These are phyloP conservation scores for Alternaria brassicae DNA, from an alignment of 2,329 filamentous ascomycete species.

Conservation along the genomic window DNA sequence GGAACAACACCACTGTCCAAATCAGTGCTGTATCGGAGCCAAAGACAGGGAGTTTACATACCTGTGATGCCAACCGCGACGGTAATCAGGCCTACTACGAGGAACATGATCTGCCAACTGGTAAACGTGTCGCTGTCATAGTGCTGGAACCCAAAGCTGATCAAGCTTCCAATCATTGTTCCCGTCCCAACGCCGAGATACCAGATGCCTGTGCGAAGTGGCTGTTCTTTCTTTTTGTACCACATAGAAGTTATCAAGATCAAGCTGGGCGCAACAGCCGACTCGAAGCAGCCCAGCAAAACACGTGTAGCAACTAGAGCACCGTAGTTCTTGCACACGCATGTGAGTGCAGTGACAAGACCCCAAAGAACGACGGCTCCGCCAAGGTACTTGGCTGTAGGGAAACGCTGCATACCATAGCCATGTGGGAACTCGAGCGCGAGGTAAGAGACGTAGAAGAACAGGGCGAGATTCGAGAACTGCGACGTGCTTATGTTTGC, in stretches of 20 bases:
- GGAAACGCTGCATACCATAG: conserved; percentile 61
- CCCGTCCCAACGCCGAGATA: conserved; percentile 53
- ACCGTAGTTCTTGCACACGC: conserved; percentile 58
- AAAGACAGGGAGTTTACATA: not conserved
- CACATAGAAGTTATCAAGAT: conserved; percentile 72
- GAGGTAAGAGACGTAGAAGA: conserved; percentile 51
- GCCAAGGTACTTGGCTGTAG: conserved; percentile 62
- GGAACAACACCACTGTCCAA: conserved; percentile 56
- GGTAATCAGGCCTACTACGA: conserved; percentile 60
- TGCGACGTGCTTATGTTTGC: conserved; percentile 47
- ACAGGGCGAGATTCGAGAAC: conserved; percentile 46
- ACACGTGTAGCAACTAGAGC: conserved; percentile 59
- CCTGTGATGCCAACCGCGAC: conserved; percentile 38
- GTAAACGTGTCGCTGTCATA: conserved; percentile 58
- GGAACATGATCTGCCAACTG: conserved; percentile 71
- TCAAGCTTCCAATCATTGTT: conserved; percentile 64
- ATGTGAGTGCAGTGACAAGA: conserved; percentile 57
- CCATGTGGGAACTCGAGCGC: conserved; percentile 52
- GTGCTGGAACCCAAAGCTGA: conserved; percentile 67
- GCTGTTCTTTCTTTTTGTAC: conserved; percentile 69
- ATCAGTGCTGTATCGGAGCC: not conserved
- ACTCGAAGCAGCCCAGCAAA: conserved; percentile 62
- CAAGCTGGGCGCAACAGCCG: conserved; percentile 58
- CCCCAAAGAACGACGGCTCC: conserved; percentile 56
- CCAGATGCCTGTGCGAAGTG: conserved; percentile 56